A percentile compares a stretch with the other conserved stretches of the same genome.
Conservation (phyloP, 2,329 filamentous ascomycete species). For the Rhynchosporium graminicola region DNA sequence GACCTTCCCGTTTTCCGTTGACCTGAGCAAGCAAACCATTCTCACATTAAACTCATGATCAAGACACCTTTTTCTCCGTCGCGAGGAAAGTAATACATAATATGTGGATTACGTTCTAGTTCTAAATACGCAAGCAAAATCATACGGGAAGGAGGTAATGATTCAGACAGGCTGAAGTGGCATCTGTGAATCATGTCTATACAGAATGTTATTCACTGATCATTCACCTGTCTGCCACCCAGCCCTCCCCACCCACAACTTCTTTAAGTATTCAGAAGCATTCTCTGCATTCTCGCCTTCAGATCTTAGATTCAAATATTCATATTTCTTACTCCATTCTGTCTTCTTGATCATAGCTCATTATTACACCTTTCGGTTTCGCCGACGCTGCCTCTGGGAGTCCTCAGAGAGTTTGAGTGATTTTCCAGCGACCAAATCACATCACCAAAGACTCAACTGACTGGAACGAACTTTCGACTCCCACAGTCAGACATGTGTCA, state of each 20-base stretch:
- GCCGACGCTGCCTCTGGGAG: too few relatives aligned
- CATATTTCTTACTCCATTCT: background rate
- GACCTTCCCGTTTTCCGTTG: background rate
- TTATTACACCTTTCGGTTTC: background rate
- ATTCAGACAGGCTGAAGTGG: constrained; percentile 8
- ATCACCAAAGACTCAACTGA: background rate
- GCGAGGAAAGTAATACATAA: background rate
- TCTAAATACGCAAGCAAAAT: constrained; percentile 14
- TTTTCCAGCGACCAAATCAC: background rate
- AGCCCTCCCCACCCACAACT: background rate
- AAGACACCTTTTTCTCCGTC: background rate
- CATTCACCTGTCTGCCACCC: constrained; percentile 3
- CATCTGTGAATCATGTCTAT: constrained; percentile 12
- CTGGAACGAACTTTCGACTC: background rate
- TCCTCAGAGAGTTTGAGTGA: too few relatives aligned
- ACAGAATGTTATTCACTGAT: constrained; percentile 5
- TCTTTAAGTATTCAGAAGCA: constrained; percentile 8
- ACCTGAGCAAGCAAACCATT: background rate
- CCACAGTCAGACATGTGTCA: constrained; percentile 32
- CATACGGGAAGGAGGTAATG: constrained; percentile 13
- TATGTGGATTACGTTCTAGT: background rate
- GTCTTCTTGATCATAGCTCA: background rate
- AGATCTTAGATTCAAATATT: background rate
- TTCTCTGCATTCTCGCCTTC: background rate
- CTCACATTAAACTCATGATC: background rate